Evolutionary conservation across 768 basidiomycete species (phyloP).

Genomic region (Cystofilobasidium macerans): DNA sequence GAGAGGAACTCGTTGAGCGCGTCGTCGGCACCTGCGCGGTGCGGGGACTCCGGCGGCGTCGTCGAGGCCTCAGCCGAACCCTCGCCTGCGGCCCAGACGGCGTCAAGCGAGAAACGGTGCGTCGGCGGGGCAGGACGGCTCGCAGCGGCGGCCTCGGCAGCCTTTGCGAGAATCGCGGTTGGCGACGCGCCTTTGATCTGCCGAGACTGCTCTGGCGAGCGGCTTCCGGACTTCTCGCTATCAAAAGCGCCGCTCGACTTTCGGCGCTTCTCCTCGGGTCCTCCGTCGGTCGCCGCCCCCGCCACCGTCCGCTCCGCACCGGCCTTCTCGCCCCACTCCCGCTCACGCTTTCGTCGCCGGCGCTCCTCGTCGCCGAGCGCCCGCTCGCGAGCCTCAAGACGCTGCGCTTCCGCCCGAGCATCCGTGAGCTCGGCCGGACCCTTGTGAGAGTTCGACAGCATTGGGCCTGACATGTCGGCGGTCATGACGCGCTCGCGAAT

Average conservation of each 20-base stretch:
- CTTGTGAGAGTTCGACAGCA: conserved; percentile 20
- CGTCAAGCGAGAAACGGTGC: conserved; percentile 3
- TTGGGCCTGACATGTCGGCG: background rate
- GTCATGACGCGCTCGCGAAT: conserved; percentile 7
- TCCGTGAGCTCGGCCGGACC: conserved; percentile 16
- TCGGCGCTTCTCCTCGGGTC: background rate
- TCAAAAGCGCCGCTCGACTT: background rate
- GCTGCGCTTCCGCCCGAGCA: conserved; percentile 6
- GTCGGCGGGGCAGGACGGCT: background rate
- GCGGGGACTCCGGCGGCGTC: background rate
- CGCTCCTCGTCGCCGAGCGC: conserved; percentile 15
- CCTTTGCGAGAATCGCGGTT: background rate
- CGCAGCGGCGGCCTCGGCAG: background rate
- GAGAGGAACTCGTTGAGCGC: conserved; percentile 16
- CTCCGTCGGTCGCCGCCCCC: background rate
- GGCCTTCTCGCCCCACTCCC: background rate
- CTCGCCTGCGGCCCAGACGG: background rate
- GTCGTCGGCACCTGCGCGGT: background rate
- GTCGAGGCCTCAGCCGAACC: background rate
- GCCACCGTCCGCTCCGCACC: background rate
- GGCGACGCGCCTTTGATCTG: background rate
- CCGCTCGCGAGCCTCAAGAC: conserved; percentile 15
- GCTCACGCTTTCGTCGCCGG: conserved; percentile 10
- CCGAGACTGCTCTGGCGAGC: background rate
- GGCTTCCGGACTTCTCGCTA: background rate